Evolutionary conservation across 768 basidiomycete genomes (phyloP).

Genomic region (Lepiota brunneoincarnata): DNA sequence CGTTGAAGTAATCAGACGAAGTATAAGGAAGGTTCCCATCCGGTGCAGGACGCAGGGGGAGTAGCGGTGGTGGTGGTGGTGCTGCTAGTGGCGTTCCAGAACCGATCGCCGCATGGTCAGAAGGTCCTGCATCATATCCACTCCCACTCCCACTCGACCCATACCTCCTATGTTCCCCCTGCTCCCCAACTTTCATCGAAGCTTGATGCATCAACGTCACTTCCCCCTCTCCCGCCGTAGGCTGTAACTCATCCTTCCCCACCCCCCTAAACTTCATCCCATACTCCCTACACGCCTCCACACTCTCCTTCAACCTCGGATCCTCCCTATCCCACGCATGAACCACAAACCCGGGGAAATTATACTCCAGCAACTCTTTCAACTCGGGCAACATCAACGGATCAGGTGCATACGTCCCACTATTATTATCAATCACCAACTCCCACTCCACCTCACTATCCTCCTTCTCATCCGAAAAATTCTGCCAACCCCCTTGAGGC

Average conservation of each 20-base stretch:
- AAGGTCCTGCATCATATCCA: background rate
- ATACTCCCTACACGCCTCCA: conserved; percentile 67
- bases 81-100: background rate
- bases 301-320: conserved; percentile 51
- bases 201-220: conserved; percentile 43
- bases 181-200: background rate
- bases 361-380: conserved; percentile 63
- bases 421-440: conserved; percentile 82
- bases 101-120: background rate
- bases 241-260: conserved; percentile 58
- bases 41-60: background rate
- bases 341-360: conserved; percentile 66
- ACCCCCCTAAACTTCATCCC: conserved; percentile 61
- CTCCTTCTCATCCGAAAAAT: conserved; percentile 49
- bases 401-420: conserved; percentile 82
- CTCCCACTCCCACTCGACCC: background rate
- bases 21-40: background rate
- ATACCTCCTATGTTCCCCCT: background rate
- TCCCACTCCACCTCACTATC: conserved; percentile 72
- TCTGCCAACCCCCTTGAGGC: conserved; percentile 64
- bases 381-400: conserved; percentile 56
- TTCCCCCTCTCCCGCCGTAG: conserved; percentile 53
- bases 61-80: background rate
- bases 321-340: conserved; percentile 55
- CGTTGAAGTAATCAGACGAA: background rate